phyloP scores from a whole-genome alignment of 2,329 filamentous ascomycete genomes.

The Aspergillus latus region DNA sequence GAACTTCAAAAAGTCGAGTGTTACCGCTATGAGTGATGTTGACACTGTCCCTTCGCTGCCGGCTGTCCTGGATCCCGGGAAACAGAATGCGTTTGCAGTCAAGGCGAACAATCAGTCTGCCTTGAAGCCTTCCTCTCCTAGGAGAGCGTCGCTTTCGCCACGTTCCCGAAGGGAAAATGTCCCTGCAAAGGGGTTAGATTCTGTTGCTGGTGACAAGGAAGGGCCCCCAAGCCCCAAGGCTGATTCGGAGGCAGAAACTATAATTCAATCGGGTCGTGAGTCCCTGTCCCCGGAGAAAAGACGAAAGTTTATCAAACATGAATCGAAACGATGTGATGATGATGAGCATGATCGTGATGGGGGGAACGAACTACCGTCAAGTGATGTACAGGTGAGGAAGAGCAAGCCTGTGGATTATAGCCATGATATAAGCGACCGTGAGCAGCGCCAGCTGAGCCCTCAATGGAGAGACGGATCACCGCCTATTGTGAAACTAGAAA shows the following conservation, averaged over 20 bases:
- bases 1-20: slow-evolving; percentile 39
- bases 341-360: slow-evolving; percentile 25
- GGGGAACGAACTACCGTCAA: slow-evolving; percentile 23
- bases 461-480: slow-evolving; percentile 30
- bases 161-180: slow-evolving; percentile 24
- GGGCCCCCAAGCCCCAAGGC: slow-evolving; percentile 41
- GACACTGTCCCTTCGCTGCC: slow-evolving; percentile 40
- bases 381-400: slow-evolving; percentile 30
- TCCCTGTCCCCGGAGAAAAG: slow-evolving; percentile 49
- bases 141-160: slow-evolving; percentile 22
- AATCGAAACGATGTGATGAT: slow-evolving; percentile 34
- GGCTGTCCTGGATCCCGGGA: slow-evolving; percentile 38
- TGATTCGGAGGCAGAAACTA: slow-evolving; percentile 52
- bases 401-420: slow-evolving; percentile 32
- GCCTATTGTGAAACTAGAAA: slow-evolving; percentile 40
- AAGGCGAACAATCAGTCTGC: slow-evolving; percentile 30
- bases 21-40: slow-evolving; percentile 51
- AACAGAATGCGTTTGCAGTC: slow-evolving; percentile 33
- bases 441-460: slow-evolving; percentile 28
- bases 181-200: slow-evolving; percentile 27
- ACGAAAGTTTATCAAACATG: slow-evolving; percentile 42
- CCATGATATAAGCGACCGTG: slow-evolving; percentile 23
- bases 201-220: slow-evolving; percentile 33
- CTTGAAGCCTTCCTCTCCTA: slow-evolving; percentile 26
- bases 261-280: slow-evolving; percentile 49